Percentiles rank a stretch among this genome's conserved stretches.
Conservation (phyloP, 495 filamentous ascomycete species). For the Tuber brumale region DNA sequence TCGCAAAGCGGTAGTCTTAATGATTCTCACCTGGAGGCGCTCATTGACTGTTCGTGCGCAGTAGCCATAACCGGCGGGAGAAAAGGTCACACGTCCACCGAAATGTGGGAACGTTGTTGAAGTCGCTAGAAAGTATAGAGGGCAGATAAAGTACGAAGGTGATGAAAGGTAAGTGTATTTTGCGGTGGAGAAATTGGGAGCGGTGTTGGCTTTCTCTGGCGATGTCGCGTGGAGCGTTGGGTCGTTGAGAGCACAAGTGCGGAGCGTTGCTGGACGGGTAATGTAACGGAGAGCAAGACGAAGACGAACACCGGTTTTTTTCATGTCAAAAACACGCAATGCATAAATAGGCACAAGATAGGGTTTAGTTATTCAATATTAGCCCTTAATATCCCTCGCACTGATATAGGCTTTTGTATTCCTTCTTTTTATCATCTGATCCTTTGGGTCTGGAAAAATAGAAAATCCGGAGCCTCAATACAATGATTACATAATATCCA, state of each 20-base stretch:
- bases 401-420: neutral
- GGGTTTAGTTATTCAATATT: neutral
- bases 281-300: neutral
- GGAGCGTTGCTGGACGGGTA: neutral
- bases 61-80: constrained; percentile 23
- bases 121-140: neutral
- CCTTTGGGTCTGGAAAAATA: neutral
- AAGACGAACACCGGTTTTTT: neutral
- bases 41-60: constrained; percentile 30
- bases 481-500: neutral
- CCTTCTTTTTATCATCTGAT: neutral
- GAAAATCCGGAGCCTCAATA: neutral
- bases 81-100: constrained; percentile 24
- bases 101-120: constrained; percentile 13
- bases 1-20: constrained; percentile 14
- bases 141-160: neutral
- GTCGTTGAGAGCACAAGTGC: neutral
- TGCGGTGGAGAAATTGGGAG: neutral
- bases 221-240: constrained; percentile 3
- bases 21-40: constrained; percentile 33
- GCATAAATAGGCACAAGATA: constrained; percentile 1
- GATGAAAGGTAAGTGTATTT: neutral
- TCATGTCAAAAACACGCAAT: neutral
- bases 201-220: neutral
- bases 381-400: neutral